Conservation (phyloP, 306 rosid genomes). For the Fagus crenata region DNA sequence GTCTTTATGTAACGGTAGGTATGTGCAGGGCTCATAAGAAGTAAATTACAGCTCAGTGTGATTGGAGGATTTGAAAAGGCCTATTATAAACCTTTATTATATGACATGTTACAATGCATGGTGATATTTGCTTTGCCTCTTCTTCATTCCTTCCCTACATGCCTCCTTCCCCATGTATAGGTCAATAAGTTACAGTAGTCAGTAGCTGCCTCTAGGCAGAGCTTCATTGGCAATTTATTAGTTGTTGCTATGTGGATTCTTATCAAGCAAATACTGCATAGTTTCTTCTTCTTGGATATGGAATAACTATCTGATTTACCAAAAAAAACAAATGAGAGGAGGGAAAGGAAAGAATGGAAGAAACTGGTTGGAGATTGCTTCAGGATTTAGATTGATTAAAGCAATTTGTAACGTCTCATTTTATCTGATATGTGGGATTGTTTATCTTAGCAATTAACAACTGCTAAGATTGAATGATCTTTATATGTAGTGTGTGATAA, state of each 20-base stretch:
- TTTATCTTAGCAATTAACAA: not conserved
- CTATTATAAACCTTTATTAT: not conserved
- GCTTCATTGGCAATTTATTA: not conserved
- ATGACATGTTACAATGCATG: not conserved
- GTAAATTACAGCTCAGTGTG: not conserved
- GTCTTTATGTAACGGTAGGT: too few species aligned
- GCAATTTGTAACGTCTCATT: not conserved
- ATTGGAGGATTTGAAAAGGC: not conserved
- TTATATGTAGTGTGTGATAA: not conserved
- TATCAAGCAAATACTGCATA: not conserved
- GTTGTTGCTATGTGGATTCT: not conserved
- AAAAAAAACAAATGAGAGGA: not conserved
- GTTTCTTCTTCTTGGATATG: not conserved
- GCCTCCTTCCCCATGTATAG: not conserved
- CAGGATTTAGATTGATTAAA: not conserved
- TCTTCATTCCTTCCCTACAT: not conserved
- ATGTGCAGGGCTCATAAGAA: too few species aligned
- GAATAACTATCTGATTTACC: not conserved
- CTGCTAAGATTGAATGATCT: not conserved
- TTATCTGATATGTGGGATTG: not conserved
- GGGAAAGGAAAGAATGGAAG: not conserved
- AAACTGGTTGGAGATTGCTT: not conserved
- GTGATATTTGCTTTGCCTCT: not conserved
- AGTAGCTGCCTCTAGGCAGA: not conserved
- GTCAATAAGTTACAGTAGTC: not conserved